A percentile compares a stretch with the other conserved stretches of the same genome.
Conservation (phyloP, 192 early-diverging fungal genomes). For the Diversispora epigaea region DNA sequence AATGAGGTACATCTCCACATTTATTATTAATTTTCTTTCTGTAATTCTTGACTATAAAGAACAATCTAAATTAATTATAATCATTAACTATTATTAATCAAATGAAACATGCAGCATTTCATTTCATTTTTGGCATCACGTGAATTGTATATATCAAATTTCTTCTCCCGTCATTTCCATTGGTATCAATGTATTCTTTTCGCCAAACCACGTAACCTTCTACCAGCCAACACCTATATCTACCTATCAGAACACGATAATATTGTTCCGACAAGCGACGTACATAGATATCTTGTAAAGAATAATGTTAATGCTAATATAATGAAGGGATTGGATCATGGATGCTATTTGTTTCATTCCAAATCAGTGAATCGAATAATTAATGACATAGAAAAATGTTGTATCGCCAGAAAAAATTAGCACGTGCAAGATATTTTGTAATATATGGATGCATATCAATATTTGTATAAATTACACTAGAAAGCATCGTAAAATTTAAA, state of each 20-base stretch:
- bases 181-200: constrained; percentile 50
- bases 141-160: constrained; percentile 64
- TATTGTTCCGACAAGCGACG: constrained; percentile 39
- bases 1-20: constrained; percentile 32
- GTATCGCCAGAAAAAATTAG: not conserved
- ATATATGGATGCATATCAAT: too few relatives aligned
- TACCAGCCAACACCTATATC: constrained; percentile 37
- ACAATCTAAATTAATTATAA: not conserved
- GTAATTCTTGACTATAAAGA: not conserved
- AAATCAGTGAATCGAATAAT: constrained; percentile 36
- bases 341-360: constrained; percentile 41
- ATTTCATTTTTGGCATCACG: constrained; percentile 58
- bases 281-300: constrained; percentile 41
- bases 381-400: constrained; percentile 32
- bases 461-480: too few relatives aligned
- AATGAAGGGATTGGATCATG: constrained; percentile 52
- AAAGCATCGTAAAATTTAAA: too few relatives aligned
- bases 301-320: constrained; percentile 36
- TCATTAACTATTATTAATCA: not conserved
- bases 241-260: constrained; percentile 52
- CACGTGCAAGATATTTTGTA: too few relatives aligned
- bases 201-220: constrained; percentile 28
- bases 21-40: too few relatives aligned
- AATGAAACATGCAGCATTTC: constrained; percentile 42
- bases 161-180: constrained; percentile 54